These are phyloP conservation scores for Metschnikowia shivogae DNA, from an alignment of 805 yeast genomes.

Conservation along the genomic window DNA sequence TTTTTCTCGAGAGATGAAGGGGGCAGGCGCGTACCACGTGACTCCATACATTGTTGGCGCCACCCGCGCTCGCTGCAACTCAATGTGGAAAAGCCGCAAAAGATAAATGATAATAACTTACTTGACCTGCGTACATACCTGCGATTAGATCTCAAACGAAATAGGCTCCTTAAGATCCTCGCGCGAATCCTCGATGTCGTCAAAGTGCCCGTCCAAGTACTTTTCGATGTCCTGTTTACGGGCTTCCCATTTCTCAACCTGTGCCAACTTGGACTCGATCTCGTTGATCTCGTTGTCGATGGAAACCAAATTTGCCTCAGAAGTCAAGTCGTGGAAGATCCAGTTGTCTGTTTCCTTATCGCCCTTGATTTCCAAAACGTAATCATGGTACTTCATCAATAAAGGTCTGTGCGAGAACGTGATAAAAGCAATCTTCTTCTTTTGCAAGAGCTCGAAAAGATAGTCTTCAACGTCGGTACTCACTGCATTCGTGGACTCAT, in stretches of 20 bases:
- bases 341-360: conserved; percentile 36
- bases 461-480: conserved; percentile 86
- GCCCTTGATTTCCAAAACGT: conserved; percentile 62
- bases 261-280: conserved; percentile 55
- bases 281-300: conserved; percentile 73
- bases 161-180: conserved; percentile 9
- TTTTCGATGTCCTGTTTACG: conserved; percentile 57
- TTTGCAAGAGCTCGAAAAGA: conserved; percentile 69
- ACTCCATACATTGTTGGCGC: background rate
- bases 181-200: conserved; percentile 13
- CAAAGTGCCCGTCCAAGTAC: conserved; percentile 42
- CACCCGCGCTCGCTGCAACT: background rate
- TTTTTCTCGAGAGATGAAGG: conserved; percentile 8
- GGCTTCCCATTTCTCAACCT: conserved; percentile 54
- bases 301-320: conserved; percentile 60
- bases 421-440: conserved; percentile 67
- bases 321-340: conserved; percentile 56
- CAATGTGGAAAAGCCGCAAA: background rate
- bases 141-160: conserved; percentile 9
- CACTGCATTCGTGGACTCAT: conserved; percentile 93
- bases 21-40: conserved; percentile 8
- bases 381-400: conserved; percentile 79
- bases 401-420: conserved; percentile 83
- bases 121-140: background rate
- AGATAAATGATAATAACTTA: too few species aligned